Percentiles rank a stretch among this genome's conserved stretches.
phyloP scores from a whole-genome alignment of 768 basidiomycete species.

The Tubosaeta brunneosetosa region DNA sequence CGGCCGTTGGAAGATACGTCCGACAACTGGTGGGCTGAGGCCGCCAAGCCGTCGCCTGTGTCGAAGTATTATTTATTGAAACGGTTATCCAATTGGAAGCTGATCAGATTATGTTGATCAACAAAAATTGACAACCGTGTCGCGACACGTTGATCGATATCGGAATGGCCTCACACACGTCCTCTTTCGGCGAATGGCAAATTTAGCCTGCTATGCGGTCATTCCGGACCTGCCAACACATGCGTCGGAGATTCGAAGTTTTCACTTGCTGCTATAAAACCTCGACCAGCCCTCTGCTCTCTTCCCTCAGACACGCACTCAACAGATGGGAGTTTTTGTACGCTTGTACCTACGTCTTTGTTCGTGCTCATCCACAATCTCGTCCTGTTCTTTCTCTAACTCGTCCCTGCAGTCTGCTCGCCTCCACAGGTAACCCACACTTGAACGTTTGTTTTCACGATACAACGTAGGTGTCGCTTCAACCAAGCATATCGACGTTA shows the following conservation, averaged over 20 bases:
- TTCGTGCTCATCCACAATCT: conserved; percentile 15
- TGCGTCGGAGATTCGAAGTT: conserved; percentile 26
- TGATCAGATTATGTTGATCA: conserved; percentile 10
- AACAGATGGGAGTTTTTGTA: conserved; percentile 32
- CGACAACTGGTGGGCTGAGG: not conserved
- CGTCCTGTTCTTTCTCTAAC: conserved; percentile 7
- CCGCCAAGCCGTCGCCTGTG: not conserved
- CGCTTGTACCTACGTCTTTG: conserved; percentile 27
- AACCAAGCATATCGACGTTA: not conserved
- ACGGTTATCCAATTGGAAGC: not conserved
- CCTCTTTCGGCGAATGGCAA: conserved; percentile 19
- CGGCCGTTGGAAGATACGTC: not conserved
- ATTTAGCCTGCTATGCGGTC: conserved; percentile 14
- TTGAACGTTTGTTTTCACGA: conserved; percentile 14
- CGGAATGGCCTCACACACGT: not conserved
- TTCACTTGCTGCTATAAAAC: conserved; percentile 15
- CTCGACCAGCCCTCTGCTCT: not conserved
- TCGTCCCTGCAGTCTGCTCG: conserved; percentile 17
- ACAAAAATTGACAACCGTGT: not conserved
- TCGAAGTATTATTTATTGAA: not conserved
- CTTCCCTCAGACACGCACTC: conserved; percentile 22
- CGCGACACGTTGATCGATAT: conserved; percentile 9
- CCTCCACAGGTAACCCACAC: conserved; percentile 28
- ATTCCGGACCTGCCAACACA: conserved; percentile 18
- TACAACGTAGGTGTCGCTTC: conserved; percentile 11